Evolutionary conservation across 371 early-diverging fungal species (phyloP).

Genomic region (Mucor sp.): DNA sequence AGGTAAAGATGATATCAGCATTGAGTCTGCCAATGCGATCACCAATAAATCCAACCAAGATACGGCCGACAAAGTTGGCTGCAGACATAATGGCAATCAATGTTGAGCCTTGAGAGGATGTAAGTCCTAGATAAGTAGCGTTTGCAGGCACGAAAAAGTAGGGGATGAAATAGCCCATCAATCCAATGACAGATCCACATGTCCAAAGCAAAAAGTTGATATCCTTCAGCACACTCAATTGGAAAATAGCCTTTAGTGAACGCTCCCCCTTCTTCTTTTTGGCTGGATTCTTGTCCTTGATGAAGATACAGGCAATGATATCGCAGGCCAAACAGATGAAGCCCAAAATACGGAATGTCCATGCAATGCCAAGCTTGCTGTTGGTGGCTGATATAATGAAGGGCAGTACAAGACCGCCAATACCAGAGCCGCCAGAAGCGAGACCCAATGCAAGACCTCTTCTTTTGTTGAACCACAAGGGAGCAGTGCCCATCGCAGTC

Average conservation of each 20-base stretch:
- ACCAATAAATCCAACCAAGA: slow-evolving; percentile 30
- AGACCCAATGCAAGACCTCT: slow-evolving; percentile 77
- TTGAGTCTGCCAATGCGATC: slow-evolving; percentile 63
- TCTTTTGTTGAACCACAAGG: slow-evolving; percentile 74
- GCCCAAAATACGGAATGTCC: slow-evolving; percentile 59
- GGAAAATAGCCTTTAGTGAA: slow-evolving; percentile 13
- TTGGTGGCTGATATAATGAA: slow-evolving; percentile 65
- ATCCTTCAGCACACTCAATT: slow-evolving; percentile 14
- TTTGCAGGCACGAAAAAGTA: slow-evolving; percentile 39
- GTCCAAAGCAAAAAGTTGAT: slow-evolving; percentile 26
- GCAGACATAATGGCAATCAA: slow-evolving; percentile 35
- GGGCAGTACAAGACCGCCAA: slow-evolving; percentile 75
- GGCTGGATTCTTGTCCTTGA: slow-evolving; percentile 35
- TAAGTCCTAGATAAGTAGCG: slow-evolving; percentile 29
- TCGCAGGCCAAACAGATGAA: slow-evolving; percentile 49
- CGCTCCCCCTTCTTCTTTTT: slow-evolving; percentile 11
- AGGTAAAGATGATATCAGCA: slow-evolving; percentile 48
- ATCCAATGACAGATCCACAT: slow-evolving; percentile 27
- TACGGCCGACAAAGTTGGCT: slow-evolving; percentile 32
- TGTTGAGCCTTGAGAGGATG: slow-evolving; percentile 30
- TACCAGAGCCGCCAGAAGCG: slow-evolving; percentile 73
- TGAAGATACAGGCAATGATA: slow-evolving; percentile 35
- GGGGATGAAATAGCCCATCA: slow-evolving; percentile 40
- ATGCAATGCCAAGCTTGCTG: slow-evolving; percentile 51
- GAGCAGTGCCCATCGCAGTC: slow-evolving; percentile 48